phyloP scores from a whole-genome alignment of 139 green algal species.

The Micromonas commoda region DNA sequence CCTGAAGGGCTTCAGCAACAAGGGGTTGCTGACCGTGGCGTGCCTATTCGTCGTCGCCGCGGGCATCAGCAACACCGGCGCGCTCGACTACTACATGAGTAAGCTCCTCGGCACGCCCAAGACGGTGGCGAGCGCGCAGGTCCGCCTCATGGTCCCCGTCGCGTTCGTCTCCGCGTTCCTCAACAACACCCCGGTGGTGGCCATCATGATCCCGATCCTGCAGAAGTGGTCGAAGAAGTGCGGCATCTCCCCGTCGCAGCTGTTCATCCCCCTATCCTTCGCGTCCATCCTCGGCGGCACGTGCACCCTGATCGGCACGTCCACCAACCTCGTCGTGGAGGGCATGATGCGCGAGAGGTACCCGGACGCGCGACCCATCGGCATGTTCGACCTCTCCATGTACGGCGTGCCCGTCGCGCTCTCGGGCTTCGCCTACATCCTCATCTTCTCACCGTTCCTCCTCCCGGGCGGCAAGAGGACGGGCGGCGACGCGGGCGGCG shows the following conservation, averaged over 20 bases:
- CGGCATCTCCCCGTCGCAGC: constrained; percentile 40
- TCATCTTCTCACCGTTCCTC: constrained; percentile 15
- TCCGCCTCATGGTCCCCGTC: constrained; percentile 46
- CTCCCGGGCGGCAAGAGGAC: background rate
- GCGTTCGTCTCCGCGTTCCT: constrained; percentile 62
- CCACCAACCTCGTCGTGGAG: constrained; percentile 72
- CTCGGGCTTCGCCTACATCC: constrained; percentile 21
- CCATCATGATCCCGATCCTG: constrained; percentile 50
- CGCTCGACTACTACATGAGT: constrained; percentile 29
- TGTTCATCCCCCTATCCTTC: constrained; percentile 67
- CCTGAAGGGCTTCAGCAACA: constrained; percentile 41
- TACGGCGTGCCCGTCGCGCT: constrained; percentile 28
- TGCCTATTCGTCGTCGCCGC: constrained; percentile 51
- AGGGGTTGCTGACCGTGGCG: constrained; percentile 47
- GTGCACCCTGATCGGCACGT: constrained; percentile 69
- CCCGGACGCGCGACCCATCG: constrained; percentile 16
- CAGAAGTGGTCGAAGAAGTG: constrained; percentile 30
- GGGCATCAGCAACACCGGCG: constrained; percentile 41
- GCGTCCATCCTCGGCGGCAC: constrained; percentile 67
- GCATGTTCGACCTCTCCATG: constrained; percentile 19
- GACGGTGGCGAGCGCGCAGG: constrained; percentile 29
- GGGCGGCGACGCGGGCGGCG: background rate
- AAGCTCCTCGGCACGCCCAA: background rate
- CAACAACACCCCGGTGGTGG: constrained; percentile 75
- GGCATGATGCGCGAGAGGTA: constrained; percentile 35